Percentiles rank a stretch among this genome's conserved stretches.
These are phyloP conservation scores for Sisymbrium altissimum DNA, from an alignment of 345 rosid species.

Conservation along the genomic window DNA sequence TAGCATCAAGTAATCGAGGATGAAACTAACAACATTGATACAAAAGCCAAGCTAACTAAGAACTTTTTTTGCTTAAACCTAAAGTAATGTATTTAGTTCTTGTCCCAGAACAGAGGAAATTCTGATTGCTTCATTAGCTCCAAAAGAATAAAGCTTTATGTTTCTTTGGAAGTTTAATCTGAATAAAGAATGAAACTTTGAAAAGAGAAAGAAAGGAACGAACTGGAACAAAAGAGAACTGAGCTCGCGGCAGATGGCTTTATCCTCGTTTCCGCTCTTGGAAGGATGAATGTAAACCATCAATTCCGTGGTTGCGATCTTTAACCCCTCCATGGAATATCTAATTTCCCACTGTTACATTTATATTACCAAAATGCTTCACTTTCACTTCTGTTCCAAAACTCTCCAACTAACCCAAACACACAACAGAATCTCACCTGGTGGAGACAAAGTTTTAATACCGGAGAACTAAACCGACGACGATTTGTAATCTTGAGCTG, in stretches of 20 bases:
- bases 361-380: neutral
- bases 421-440: neutral
- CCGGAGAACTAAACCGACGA: neutral
- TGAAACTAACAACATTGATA: neutral
- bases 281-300: constrained; percentile 64
- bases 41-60: neutral
- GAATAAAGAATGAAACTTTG: neutral
- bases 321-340: constrained; percentile 67
- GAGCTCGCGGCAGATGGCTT: constrained; percentile 76
- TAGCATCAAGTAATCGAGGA: neutral
- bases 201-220: constrained; percentile 34
- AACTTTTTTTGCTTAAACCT: neutral
- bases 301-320: constrained; percentile 55
- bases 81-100: neutral
- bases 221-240: constrained; percentile 80
- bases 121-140: neutral
- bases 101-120: neutral
- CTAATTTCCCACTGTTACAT: neutral
- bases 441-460: neutral
- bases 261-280: constrained; percentile 44
- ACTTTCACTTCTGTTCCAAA: neutral
- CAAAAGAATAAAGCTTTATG: neutral
- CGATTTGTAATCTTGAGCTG: neutral
- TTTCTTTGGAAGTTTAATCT: neutral
- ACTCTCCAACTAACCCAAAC: no score